Base-by-base conservation (phyloP, 1,284 basidiomycete species). In the Ustilago sp. region DNA sequence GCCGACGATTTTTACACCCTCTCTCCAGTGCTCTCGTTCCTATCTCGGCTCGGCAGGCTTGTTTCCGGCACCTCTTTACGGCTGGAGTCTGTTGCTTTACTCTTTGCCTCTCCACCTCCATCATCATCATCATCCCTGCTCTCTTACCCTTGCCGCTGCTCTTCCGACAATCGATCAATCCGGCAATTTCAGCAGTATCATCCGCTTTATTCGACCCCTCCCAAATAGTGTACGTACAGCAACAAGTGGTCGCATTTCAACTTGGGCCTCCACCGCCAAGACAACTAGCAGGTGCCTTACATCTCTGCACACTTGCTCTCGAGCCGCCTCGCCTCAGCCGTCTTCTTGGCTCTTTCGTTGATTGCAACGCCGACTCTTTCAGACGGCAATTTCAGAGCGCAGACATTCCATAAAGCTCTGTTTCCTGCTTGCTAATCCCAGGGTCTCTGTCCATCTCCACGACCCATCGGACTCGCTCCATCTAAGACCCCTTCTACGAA, bases 191-290 rank as follows among this genome's bases (percentile, higher is more conserved):
- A 19, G 36, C 36, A 45, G n/a, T 45, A n/a, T 19, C 19, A n/a
- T 19, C 43, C 15, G 11, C 43, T 6, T 19, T 45, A 17, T 15
- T 45, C 43, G 11, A 19, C 43, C n/a, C 7, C n/a, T 4, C 43
- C n/a, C 11, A 19, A 7, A 45, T 45, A 17, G 43, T 45, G 43
- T 7, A 45, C n/a, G 43, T 7, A 45, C n/a, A 45, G 43, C 43
- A 19, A 45, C n/a, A 19, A 19, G n/a, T 19, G 43, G 7, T 45
- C 6, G 19, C 43, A 45, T 15, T 28, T 45, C n/a, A 11, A 45
- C 43, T 45, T 45, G 43, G 43, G 11, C 43, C 43, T 45, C n/a
- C n/a, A 11, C 43, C 43, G 43, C 43, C 39, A 41, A 41, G 39
- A 41, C 6, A 41, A 41, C 13, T 41, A 41, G 39, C 39, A n/a